These are phyloP conservation scores for Colletotrichum sp. DNA, from an alignment of 2,329 filamentous ascomycete species.

Conservation along the genomic window DNA sequence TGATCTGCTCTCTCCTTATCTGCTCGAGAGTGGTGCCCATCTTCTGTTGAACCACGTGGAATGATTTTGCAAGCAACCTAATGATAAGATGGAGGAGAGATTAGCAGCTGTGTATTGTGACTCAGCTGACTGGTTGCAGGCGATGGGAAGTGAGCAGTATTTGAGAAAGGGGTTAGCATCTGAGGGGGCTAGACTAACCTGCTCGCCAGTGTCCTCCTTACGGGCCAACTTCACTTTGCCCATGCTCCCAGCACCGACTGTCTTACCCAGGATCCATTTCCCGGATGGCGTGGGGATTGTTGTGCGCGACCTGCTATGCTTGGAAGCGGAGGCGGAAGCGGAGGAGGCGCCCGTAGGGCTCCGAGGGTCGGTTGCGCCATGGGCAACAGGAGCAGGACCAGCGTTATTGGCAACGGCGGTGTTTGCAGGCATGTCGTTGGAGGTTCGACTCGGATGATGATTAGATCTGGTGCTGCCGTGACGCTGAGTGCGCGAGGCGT, in stretches of 20 bases:
- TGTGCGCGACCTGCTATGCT: constrained; percentile 68
- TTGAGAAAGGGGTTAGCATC: neutral
- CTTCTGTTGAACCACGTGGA: constrained; percentile 86
- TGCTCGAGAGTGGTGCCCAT: constrained; percentile 72
- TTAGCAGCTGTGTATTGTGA: neutral
- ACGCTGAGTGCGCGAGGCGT: constrained; percentile 53
- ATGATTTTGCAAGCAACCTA: constrained; percentile 98
- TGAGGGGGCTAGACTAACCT: constrained; percentile 62
- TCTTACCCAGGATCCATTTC: constrained; percentile 95
- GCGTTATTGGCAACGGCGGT: constrained; percentile 58
- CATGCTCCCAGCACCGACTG: constrained; percentile 97
- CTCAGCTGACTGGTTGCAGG: neutral
- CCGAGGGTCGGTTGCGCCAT: constrained; percentile 51
- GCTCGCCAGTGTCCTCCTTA: constrained; percentile 87
- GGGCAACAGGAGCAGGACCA: constrained; percentile 55
- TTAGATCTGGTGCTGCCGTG: constrained; percentile 55
- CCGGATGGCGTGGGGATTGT: constrained; percentile 90
- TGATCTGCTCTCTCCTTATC: constrained; percentile 91
- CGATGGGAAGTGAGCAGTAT: neutral
- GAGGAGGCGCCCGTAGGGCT: constrained; percentile 27
- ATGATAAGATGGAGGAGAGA: neutral
- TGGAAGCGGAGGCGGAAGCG: constrained; percentile 42
- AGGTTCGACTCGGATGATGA: constrained; percentile 35
- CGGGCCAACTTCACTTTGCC: constrained; percentile 97
- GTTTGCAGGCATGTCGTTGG: constrained; percentile 53